A percentile compares a stretch with the other conserved stretches of the same genome.
These are phyloP conservation scores for Aspergillus cristatus DNA, from an alignment of 495 filamentous ascomycete species.

Conservation along the genomic window DNA sequence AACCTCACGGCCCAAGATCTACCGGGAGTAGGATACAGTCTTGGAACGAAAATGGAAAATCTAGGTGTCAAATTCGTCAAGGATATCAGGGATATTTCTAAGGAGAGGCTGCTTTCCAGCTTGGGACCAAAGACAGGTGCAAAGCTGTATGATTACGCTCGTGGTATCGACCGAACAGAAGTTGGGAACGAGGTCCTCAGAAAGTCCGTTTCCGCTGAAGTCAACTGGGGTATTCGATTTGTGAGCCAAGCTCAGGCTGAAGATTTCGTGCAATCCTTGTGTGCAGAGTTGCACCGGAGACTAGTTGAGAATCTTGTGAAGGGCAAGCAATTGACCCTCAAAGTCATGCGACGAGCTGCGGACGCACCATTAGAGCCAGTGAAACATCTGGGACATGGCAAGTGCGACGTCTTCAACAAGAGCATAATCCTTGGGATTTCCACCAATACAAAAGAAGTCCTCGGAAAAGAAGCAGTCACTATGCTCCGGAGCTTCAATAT, in stretches of 20 bases:
- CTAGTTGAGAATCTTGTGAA: conserved; percentile 75
- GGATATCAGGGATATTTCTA: conserved; percentile 66
- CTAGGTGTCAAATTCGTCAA: conserved; percentile 74
- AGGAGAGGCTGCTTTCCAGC: conserved; percentile 59
- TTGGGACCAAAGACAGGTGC: conserved; percentile 89
- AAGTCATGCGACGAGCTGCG: conserved; percentile 76
- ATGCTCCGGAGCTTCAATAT: conserved; percentile 77
- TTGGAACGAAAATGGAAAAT: conserved; percentile 75
- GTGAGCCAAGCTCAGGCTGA: conserved; percentile 83
- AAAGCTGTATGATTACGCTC: conserved; percentile 82
- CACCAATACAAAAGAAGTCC: conserved; percentile 58
- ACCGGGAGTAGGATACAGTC: conserved; percentile 82
- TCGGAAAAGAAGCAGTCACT: conserved; percentile 72
- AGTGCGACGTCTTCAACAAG: conserved; percentile 89
- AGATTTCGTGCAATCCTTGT: conserved; percentile 75
- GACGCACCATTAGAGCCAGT: conserved; percentile 88
- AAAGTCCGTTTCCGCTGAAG: conserved; percentile 90
- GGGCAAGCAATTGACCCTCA: conserved; percentile 81
- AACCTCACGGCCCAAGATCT: conserved; percentile 67
- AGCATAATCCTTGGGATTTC: conserved; percentile 72
- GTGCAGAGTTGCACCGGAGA: conserved; percentile 70
- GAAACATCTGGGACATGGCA: conserved; percentile 91
- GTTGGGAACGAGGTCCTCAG: conserved; percentile 73
- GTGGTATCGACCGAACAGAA: conserved; percentile 78
- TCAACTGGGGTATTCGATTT: conserved; percentile 98